Percentiles rank a stretch among this genome's conserved stretches.
phyloP scores from a whole-genome alignment of 805 yeast species.

The Candida anglica region DNA sequence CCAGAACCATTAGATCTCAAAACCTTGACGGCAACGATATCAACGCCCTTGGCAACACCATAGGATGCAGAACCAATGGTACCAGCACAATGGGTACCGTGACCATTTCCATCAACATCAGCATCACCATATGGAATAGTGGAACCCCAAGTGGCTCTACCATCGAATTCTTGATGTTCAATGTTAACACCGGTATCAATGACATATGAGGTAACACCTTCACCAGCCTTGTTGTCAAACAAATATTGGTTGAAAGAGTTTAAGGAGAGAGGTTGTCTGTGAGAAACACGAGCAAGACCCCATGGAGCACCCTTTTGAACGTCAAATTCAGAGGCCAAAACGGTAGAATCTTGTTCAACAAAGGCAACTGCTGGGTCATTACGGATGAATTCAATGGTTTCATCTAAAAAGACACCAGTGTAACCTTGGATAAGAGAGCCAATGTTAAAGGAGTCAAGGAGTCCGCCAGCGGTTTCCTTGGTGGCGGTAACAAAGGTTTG shows the following conservation, averaged over 20 bases:
- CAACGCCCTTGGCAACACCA: constrained; percentile 82
- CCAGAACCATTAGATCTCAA: constrained; percentile 81
- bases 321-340: constrained; percentile 57
- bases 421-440: constrained; percentile 66
- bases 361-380: constrained; percentile 58
- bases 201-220: constrained; percentile 82
- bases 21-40: constrained; percentile 79
- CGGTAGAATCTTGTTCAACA: constrained; percentile 75
- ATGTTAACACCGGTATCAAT: constrained; percentile 86
- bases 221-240: constrained; percentile 70
- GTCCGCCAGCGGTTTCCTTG: constrained; percentile 44
- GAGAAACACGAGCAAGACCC: constrained; percentile 91
- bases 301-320: constrained; percentile 86
- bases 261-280: constrained; percentile 65
- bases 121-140: constrained; percentile 71
- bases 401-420: constrained; percentile 77
- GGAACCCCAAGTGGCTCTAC: constrained; percentile 84
- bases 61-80: constrained; percentile 76
- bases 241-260: constrained; percentile 71
- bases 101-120: constrained; percentile 83
- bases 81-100: constrained; percentile 98
- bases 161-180: constrained; percentile 72
- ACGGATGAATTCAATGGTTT: constrained; percentile 70
- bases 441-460: constrained; percentile 58
- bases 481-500: constrained; percentile 33